phyloP scores from a whole-genome alignment of 2,329 filamentous ascomycete genomes.

The Paramyrothecium sp. region DNA sequence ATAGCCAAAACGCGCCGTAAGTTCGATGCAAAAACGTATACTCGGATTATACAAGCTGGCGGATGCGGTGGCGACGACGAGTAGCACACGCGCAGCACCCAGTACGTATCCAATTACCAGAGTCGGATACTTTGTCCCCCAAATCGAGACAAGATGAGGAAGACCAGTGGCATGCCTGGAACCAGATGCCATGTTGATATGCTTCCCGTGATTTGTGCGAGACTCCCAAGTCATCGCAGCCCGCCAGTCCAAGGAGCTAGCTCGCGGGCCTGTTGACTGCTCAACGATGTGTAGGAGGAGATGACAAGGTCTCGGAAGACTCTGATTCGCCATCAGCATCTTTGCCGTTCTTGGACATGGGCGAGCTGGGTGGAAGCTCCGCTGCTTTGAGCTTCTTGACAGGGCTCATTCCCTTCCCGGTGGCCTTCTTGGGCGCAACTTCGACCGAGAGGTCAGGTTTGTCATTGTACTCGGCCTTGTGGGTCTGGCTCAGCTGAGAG shows the following conservation, averaged over 20 bases:
- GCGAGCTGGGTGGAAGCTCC: slow-evolving; percentile 48
- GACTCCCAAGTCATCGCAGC: no score
- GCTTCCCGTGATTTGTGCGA: no score
- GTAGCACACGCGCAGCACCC: not conserved
- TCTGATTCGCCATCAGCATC: slow-evolving; percentile 53
- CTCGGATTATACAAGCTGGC: not conserved
- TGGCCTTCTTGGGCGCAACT: slow-evolving; percentile 33
- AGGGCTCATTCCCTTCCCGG: slow-evolving; percentile 35
- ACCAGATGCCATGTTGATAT: no score
- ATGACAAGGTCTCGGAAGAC: slow-evolving; percentile 55
- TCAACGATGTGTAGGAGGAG: slow-evolving; percentile 37
- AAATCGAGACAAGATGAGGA: no score
- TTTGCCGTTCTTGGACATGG: slow-evolving; percentile 45
- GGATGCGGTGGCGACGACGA: not conserved
- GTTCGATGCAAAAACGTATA: not conserved
- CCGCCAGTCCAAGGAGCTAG: no score
- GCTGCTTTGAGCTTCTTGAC: slow-evolving; percentile 42
- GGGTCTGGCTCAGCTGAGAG: slow-evolving; percentile 50
- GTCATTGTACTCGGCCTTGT: slow-evolving; percentile 32
- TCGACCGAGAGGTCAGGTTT: slow-evolving; percentile 19
- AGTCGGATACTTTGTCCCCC: not conserved
- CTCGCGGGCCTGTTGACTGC: not conserved
- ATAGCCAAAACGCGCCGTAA: not conserved
- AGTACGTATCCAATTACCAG: not conserved
- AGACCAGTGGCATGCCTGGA: no score